Percentiles rank a stretch among this genome's conserved stretches.
Conservation (phyloP, 257 asterid genomes). For the Fraxinus pennsylvanica region DNA sequence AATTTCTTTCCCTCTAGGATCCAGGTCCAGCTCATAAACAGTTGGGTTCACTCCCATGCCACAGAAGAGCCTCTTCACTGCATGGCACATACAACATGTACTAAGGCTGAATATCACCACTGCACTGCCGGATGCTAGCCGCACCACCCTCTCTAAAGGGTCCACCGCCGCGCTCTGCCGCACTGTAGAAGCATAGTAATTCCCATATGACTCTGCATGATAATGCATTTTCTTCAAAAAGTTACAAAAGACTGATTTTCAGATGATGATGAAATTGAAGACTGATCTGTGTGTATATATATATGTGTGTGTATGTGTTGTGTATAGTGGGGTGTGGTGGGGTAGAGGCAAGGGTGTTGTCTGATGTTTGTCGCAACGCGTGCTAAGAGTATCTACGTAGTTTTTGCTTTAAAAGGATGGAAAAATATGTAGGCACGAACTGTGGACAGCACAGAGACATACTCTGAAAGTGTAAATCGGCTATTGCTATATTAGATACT, state of each 20-base stretch:
- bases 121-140: conserved; percentile 46
- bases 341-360: conserved; percentile 9
- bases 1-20: conserved; percentile 40
- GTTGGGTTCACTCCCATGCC: conserved; percentile 45
- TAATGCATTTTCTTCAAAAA: conserved; percentile 33
- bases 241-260: background rate
- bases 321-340: background rate
- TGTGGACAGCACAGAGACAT: conserved; percentile 38
- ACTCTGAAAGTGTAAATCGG: conserved; percentile 35
- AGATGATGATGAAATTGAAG: conserved; percentile 19
- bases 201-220: conserved; percentile 33
- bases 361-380: conserved; percentile 54
- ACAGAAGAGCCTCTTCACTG: conserved; percentile 45
- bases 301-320: background rate
- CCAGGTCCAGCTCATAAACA: conserved; percentile 44
- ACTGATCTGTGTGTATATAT: conserved; percentile 8
- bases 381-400: conserved; percentile 36
- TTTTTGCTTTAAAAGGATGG: conserved; percentile 42
- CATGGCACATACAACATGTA: conserved; percentile 55
- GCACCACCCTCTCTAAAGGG: conserved; percentile 40
- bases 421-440: conserved; percentile 18
- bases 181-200: background rate
- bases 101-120: conserved; percentile 50
- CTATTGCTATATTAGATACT: conserved; percentile 27
- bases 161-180: conserved; percentile 25